Evolutionary conservation across 2,329 filamentous ascomycete species (phyloP).

Genomic region (Lasiodiplodia theobromae): DNA sequence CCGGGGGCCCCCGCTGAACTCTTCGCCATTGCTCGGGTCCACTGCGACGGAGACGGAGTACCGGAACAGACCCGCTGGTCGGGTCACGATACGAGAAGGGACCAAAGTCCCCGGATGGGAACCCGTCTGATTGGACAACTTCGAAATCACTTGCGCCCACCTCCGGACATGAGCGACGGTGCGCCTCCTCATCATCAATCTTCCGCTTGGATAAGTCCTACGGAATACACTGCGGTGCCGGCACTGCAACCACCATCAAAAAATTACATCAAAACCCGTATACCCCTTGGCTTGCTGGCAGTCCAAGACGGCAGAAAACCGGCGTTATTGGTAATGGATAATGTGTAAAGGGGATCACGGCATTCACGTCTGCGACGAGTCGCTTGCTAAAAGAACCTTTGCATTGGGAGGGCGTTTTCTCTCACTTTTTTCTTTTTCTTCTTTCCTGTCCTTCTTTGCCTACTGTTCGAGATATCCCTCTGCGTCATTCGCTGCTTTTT

Average conservation of each 20-base stretch:
- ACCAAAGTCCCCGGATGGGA: not conserved
- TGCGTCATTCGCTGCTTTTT: conserved; percentile 26
- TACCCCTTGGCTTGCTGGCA: conserved; percentile 19
- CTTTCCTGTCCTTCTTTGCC: not conserved
- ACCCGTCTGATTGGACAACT: conserved; percentile 2
- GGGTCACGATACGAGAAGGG: conserved; percentile 16
- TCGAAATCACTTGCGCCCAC: conserved; percentile 7
- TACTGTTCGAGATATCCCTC: conserved; percentile 18
- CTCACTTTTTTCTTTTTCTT: not conserved
- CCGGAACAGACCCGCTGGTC: conserved; percentile 21
- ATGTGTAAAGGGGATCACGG: conserved; percentile 26
- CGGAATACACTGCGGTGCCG: conserved; percentile 5
- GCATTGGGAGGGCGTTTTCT: conserved; percentile 21
- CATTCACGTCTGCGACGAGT: conserved; percentile 26
- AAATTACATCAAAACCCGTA: conserved; percentile 1
- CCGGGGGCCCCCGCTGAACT: conserved; percentile 16
- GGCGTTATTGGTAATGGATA: conserved; percentile 21
- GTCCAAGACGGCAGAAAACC: not conserved
- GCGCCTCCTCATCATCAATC: not conserved
- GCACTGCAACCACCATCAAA: not conserved
- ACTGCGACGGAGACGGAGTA: conserved; percentile 17
- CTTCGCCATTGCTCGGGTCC: conserved; percentile 11
- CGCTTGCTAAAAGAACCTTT: conserved; percentile 25
- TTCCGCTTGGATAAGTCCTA: not conserved
- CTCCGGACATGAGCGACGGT: conserved; percentile 10